phyloP scores from a whole-genome alignment of 176 grass and related monocot species.

The Oryza punctata region DNA sequence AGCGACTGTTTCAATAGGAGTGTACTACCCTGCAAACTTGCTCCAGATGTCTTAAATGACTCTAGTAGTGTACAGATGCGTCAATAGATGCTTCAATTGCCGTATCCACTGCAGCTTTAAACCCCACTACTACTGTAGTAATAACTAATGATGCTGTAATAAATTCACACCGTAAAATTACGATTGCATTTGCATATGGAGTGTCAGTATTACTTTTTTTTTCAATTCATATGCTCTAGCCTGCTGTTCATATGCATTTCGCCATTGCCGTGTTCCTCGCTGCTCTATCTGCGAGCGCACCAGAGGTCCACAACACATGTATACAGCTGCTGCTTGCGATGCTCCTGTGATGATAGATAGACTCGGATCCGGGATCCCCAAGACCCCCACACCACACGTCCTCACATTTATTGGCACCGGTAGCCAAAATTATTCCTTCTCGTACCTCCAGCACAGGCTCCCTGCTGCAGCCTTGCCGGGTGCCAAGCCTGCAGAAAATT shows the following conservation, averaged over 20 bases:
- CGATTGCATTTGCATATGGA: neutral
- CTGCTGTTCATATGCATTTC: neutral
- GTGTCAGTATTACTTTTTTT: neutral
- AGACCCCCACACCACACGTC: neutral
- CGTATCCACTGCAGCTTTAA: neutral
- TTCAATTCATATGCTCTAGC: neutral
- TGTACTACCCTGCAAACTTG: neutral
- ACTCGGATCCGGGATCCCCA: neutral
- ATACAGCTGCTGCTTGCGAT: too few species aligned
- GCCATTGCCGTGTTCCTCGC: neutral
- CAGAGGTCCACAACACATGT: neutral
- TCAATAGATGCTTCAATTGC: neutral
- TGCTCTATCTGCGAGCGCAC: too few species aligned
- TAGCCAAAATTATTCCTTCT: neutral
- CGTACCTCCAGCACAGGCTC: neutral
- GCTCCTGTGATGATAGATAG: neutral
- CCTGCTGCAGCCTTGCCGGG: neutral
- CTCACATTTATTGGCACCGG: neutral
- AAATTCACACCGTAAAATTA: neutral
- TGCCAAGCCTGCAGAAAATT: neutral
- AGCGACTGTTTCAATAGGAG: neutral
- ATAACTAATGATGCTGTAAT: neutral
- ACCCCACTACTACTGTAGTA: neutral
- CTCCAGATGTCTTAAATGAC: conserved; percentile 7
- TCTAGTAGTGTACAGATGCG: conserved; percentile 8